Evolutionary conservation across 2,329 filamentous ascomycete genomes (phyloP).

Genomic region (Beauveria sp.): DNA sequence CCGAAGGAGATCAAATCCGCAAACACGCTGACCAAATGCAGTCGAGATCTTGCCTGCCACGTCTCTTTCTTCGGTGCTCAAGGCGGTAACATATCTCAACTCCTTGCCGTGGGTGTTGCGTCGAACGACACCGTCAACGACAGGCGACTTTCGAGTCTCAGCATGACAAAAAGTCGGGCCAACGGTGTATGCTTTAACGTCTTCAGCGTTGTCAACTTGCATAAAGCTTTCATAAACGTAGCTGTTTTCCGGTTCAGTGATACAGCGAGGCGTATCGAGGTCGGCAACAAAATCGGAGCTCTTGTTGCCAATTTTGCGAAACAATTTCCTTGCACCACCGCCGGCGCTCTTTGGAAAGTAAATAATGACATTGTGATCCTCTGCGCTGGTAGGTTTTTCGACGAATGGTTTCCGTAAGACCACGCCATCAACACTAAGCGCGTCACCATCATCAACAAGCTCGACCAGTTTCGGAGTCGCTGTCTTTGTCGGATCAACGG

Average conservation of each 20-base stretch:
- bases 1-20: slow-evolving; percentile 88
- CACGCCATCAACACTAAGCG: slow-evolving; percentile 77
- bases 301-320: slow-evolving; percentile 97
- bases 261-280: slow-evolving; percentile 67
- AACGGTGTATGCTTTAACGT: slow-evolving; percentile 98
- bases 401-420: slow-evolving; percentile 88
- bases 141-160: slow-evolving; percentile 93
- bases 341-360: slow-evolving; percentile 86
- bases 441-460: slow-evolving; percentile 83
- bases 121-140: slow-evolving; percentile 91
- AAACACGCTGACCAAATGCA: slow-evolving; percentile 90
- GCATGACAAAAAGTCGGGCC: slow-evolving; percentile 90
- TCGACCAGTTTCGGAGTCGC: slow-evolving; percentile 68
- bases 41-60: slow-evolving; percentile 87
- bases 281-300: slow-evolving; percentile 87
- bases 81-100: slow-evolving; percentile 83
- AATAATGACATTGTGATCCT: slow-evolving; percentile 98
- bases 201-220: slow-evolving; percentile 91
- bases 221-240: slow-evolving; percentile 98
- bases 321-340: slow-evolving; percentile 83
- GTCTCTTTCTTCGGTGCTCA: slow-evolving; percentile 70
- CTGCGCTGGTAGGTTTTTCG: slow-evolving; percentile 95
- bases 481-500: slow-evolving; percentile 53
- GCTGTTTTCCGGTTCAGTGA: slow-evolving; percentile 73
- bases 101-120: slow-evolving; percentile 97